A percentile compares a stretch with the other conserved stretches of the same genome.
Conservation (phyloP, 768 basidiomycete genomes). For the Hypsizygus marmoreus region DNA sequence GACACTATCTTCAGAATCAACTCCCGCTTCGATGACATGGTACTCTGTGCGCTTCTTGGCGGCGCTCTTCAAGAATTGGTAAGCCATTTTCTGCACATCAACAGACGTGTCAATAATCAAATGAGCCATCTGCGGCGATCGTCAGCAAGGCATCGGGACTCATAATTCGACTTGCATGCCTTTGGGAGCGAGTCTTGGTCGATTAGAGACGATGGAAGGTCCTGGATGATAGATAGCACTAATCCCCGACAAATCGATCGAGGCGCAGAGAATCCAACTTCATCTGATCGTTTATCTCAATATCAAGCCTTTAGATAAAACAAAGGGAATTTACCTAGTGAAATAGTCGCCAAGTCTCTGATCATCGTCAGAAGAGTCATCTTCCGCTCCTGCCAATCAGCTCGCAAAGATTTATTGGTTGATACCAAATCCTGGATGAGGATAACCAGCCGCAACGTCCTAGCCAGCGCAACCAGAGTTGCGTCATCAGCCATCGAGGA, state of each 20-base stretch:
- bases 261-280: slow-evolving; percentile 48
- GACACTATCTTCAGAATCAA: slow-evolving; percentile 62
- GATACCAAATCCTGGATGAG: slow-evolving; percentile 67
- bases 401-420: slow-evolving; percentile 74
- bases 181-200: slow-evolving; percentile 64
- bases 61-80: slow-evolving; percentile 68
- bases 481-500: slow-evolving; percentile 58
- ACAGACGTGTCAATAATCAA: slow-evolving; percentile 64
- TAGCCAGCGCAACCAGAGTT: slow-evolving; percentile 63
- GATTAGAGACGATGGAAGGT: slow-evolving; percentile 63
- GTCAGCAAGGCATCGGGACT: slow-evolving; percentile 1
- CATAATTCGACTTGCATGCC: slow-evolving; percentile 34
- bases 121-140: slow-evolving; percentile 66
- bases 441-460: slow-evolving; percentile 68
- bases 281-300: slow-evolving; percentile 20
- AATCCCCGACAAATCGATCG: slow-evolving; percentile 68
- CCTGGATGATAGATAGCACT: slow-evolving; percentile 67
- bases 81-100: slow-evolving; percentile 77
- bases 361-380: slow-evolving; percentile 56
- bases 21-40: slow-evolving; percentile 84
- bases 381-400: slow-evolving; percentile 65
- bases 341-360: slow-evolving; percentile 56
- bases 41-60: slow-evolving; percentile 77
- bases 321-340: slow-evolving; percentile 41
- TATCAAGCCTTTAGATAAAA: background rate